Conservation (phyloP, 345 rosid species). For the Eutrema heterophyllum region DNA sequence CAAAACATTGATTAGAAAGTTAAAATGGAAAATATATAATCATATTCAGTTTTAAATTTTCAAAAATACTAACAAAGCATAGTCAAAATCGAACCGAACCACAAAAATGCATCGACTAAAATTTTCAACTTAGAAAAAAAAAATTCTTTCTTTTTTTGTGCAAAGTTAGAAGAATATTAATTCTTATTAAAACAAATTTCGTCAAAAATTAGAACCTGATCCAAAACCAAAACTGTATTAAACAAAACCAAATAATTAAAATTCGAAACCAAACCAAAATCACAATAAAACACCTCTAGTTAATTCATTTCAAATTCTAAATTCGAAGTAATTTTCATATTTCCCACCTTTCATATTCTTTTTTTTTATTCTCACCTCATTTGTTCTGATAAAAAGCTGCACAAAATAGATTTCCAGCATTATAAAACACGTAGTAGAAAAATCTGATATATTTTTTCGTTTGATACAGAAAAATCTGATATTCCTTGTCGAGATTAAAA, state of each 20-base stretch:
- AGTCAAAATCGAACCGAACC: not conserved
- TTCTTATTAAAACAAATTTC: not conserved
- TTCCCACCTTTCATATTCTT: not conserved
- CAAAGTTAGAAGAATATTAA: no score
- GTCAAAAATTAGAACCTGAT: not conserved
- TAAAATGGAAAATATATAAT: not conserved
- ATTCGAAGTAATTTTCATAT: not conserved
- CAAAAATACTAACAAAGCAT: not conserved
- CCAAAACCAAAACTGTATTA: not conserved
- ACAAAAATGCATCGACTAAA: not conserved
- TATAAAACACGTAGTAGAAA: constrained; percentile 3
- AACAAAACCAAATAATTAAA: constrained; percentile 1
- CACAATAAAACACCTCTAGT: not conserved
- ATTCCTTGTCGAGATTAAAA: constrained; percentile 16
- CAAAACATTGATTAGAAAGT: not conserved
- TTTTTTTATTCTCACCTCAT: constrained; percentile 6
- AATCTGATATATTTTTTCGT: not conserved
- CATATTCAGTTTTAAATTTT: not conserved
- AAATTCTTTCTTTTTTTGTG: no score
- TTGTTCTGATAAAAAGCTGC: constrained; percentile 18
- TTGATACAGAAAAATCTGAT: constrained; percentile 1
- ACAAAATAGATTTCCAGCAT: constrained; percentile 9
- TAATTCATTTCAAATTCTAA: not conserved
- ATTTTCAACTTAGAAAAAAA: no score
- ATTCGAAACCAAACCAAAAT: not conserved